Evolutionary conservation across 768 basidiomycete species (phyloP), one percentile per base, ranked within the genome.

Genomic region (Strobilomyces echinocephalus): DNA sequence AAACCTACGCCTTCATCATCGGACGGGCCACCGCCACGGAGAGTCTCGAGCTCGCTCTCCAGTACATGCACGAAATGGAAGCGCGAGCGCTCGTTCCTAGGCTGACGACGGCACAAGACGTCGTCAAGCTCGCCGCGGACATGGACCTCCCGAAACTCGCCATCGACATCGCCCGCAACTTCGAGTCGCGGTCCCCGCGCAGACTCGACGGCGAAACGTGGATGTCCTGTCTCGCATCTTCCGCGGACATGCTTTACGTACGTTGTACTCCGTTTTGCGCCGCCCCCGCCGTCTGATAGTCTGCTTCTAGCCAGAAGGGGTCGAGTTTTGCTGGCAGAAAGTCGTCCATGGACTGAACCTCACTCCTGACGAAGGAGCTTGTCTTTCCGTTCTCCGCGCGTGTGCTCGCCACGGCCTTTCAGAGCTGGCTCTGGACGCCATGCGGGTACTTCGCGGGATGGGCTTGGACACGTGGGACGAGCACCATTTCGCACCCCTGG

Each of bases 341-440:
- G 72, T 81, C 30, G 79, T 85, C 2, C 67, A 79, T 16, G 73
- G 76, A 14, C 66, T 81, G 20, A 72, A 74, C 46, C 61, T 87
- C 41, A 71, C 73, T 4, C 88, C 87, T 0, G 85, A 88, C 58
- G 90, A 94, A 72, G 91, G 91, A 0, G 67, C 85, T 26, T 84
- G 85, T 59, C 59, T 85, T 15, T 75, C 79, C 21, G 81, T 91
- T 21, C 79, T 94, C 36, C 76, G 87, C 57, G 82, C 86, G 1
- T 88, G 88, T 15, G 88, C 79, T 40, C 83, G 90, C 10, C 75
- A 80, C 56, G 90, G 88, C n/a, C 72, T 82, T 33, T 79, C 87
- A 6, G 79, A 82, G 43, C 75, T 94, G 1, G 90, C 85, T 21
- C 73, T 79, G 14, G 82, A 84, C 39, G 87, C 79, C 28, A 70